Conservation (phyloP, 83 land plant genomes). For the Thuja plicata region DNA sequence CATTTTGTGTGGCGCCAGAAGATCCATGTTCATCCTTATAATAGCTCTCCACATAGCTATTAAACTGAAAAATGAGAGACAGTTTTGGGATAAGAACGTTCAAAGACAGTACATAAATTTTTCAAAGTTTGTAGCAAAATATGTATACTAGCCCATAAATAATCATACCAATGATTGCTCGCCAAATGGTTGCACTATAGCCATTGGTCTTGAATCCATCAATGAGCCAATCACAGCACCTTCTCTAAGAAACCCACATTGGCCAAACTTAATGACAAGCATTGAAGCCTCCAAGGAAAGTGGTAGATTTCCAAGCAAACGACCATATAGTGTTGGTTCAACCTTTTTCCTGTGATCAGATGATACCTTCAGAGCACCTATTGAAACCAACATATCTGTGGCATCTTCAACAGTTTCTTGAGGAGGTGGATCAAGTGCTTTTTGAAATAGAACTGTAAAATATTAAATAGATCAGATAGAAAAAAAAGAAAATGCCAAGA, state of each 20-base stretch:
- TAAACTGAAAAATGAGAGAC: slow-evolving; percentile 37
- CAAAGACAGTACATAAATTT: neutral
- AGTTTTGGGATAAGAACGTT: too few species aligned
- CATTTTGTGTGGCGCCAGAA: slow-evolving; percentile 22
- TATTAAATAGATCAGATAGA: neutral
- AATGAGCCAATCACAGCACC: slow-evolving; percentile 63
- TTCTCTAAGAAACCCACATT: slow-evolving; percentile 60
- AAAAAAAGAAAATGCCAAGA: neutral
- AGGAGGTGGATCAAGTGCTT: slow-evolving; percentile 62
- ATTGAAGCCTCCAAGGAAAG: slow-evolving; percentile 78
- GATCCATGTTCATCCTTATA: slow-evolving; percentile 26
- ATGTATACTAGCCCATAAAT: neutral
- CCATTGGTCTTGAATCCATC: slow-evolving; percentile 67
- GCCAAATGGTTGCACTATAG: slow-evolving; percentile 75
- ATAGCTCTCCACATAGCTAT: slow-evolving; percentile 34
- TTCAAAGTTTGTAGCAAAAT: neutral
- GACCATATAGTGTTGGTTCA: slow-evolving; percentile 77
- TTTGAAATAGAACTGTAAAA: slow-evolving; percentile 50
- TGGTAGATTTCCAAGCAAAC: slow-evolving; percentile 56
- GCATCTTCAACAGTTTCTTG: slow-evolving; percentile 64
- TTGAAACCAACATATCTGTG: slow-evolving; percentile 39
- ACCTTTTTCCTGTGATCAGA: slow-evolving; percentile 40
- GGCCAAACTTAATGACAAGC: slow-evolving; percentile 60
- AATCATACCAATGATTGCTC: slow-evolving; percentile 39
- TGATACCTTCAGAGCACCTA: slow-evolving; percentile 43